phyloP scores from a whole-genome alignment of 2,329 filamentous ascomycete species.

The Microdochium paspali region DNA sequence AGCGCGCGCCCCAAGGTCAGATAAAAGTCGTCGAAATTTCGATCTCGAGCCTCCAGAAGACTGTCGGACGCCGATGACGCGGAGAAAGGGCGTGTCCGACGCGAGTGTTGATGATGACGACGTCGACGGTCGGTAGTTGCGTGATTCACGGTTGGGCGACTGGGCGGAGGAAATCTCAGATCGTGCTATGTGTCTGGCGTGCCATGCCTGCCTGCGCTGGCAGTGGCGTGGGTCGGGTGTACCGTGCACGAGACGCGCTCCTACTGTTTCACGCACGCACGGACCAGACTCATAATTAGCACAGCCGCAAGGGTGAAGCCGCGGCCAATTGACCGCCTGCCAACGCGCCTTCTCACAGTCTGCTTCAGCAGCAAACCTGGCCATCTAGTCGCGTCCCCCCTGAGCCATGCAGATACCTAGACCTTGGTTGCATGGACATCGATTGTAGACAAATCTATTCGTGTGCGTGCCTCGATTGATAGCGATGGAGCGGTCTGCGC shows the following conservation, averaged over 20 bases:
- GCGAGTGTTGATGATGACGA: conserved; percentile 43
- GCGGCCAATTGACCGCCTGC: not conserved
- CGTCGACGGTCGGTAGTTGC: conserved; percentile 25
- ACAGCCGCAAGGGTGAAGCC: not conserved
- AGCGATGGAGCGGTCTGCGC: no score
- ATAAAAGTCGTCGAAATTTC: conserved; percentile 7
- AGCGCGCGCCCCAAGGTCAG: not conserved
- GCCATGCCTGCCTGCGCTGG: not conserved
- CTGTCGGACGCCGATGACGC: conserved; percentile 15
- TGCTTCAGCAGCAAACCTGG: not conserved
- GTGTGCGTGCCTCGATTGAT: no score
- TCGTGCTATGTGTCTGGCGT: not conserved
- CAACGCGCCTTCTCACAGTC: not conserved
- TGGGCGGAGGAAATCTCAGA: not conserved
- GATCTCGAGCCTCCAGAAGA: conserved; percentile 3
- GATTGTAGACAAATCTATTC: not conserved
- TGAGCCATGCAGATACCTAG: not conserved
- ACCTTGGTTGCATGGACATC: not conserved
- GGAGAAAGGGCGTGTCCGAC: conserved; percentile 29
- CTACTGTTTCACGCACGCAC: not conserved
- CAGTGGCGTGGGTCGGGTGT: not conserved
- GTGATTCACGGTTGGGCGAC: conserved; percentile 19
- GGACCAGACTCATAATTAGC: not conserved
- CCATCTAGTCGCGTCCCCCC: not conserved
- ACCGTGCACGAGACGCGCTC: not conserved